Percentiles rank a stretch among this genome's conserved stretches.
phyloP scores from a whole-genome alignment of 2,329 filamentous ascomycete genomes.

The Endothia cerciana region DNA sequence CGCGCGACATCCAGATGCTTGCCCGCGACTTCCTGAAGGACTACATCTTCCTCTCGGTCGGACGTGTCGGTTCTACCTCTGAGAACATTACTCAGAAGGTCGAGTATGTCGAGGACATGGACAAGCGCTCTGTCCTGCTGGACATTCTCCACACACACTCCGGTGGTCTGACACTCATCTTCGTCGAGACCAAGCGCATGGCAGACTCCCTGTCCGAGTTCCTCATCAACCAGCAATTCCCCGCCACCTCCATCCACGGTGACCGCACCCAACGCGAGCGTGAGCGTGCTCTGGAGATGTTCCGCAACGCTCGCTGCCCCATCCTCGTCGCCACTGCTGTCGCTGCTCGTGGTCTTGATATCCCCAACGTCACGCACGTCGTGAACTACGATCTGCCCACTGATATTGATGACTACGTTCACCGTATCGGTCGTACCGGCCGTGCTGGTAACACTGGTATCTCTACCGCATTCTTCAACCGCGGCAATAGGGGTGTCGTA shows the following conservation, averaged over 20 bases:
- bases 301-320: conserved; percentile 92
- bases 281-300: conserved; percentile 96
- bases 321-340: conserved; percentile 97
- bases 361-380: conserved; percentile 94
- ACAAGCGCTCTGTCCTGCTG: conserved; percentile 97
- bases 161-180: conserved; percentile 89
- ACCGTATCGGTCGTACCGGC: conserved; percentile 99
- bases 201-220: conserved; percentile 97
- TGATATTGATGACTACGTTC: conserved; percentile 98
- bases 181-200: conserved; percentile 99
- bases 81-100: conserved; percentile 99
- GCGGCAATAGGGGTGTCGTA: conserved; percentile 96
- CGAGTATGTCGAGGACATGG: conserved; percentile 91
- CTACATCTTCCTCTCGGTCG: conserved; percentile 98
- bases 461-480: conserved; percentile 99
- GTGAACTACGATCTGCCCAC: conserved; percentile 99
- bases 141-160: conserved; percentile 97
- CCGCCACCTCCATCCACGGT: conserved; percentile 96
- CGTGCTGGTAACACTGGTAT: conserved; percentile 99
- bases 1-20: conserved; percentile 98
- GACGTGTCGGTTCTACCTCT: conserved; percentile 98
- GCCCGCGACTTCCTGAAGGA: conserved; percentile 98
- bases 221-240: conserved; percentile 98
- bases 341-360: conserved; percentile 88
- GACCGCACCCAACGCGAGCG: conserved; percentile 98